Percentiles rank a stretch among this genome's conserved stretches.
These are phyloP conservation scores for Penicillium atrosanguineum DNA, from an alignment of 495 filamentous ascomycete species.

Conservation along the genomic window DNA sequence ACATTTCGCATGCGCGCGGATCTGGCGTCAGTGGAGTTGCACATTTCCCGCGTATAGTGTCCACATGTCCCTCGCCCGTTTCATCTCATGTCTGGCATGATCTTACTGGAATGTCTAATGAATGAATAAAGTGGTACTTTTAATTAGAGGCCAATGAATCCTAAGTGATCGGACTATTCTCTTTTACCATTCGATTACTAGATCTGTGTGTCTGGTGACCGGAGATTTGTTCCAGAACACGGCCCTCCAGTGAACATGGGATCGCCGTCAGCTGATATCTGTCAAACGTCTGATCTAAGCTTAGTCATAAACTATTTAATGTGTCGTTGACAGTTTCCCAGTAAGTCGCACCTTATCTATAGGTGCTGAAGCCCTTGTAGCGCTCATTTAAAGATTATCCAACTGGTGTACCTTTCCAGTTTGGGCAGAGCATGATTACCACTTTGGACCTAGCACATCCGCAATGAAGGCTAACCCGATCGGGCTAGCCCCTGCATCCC, in stretches of 20 bases:
- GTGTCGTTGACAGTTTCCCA: neutral
- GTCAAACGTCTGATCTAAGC: neutral
- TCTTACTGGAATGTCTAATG: neutral
- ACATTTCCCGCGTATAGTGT: conserved; percentile 5
- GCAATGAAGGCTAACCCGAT: conserved; percentile 9
- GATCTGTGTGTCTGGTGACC: conserved; percentile 2
- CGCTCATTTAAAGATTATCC: neutral
- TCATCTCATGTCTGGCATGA: neutral
- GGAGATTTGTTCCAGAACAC: conserved; percentile 3
- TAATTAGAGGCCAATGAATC: neutral
- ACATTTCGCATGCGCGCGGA: conserved; percentile 18
- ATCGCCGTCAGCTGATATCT: neutral
- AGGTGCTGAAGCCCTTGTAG: neutral
- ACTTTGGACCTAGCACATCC: conserved; percentile 19
- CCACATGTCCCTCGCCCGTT: neutral
- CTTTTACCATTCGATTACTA: neutral
- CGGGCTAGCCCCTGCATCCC: conserved; percentile 19
- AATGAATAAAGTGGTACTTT: neutral
- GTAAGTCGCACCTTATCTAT: neutral
- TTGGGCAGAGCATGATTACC: conserved; percentile 16
- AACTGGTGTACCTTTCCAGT: neutral
- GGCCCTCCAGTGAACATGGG: neutral
- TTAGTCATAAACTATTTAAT: neutral
- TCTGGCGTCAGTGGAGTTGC: conserved; percentile 23
- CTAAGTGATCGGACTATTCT: neutral